Base-by-base conservation (phyloP, 1,284 basidiomycete genomes). In the Fomitopsis palustris region DNA sequence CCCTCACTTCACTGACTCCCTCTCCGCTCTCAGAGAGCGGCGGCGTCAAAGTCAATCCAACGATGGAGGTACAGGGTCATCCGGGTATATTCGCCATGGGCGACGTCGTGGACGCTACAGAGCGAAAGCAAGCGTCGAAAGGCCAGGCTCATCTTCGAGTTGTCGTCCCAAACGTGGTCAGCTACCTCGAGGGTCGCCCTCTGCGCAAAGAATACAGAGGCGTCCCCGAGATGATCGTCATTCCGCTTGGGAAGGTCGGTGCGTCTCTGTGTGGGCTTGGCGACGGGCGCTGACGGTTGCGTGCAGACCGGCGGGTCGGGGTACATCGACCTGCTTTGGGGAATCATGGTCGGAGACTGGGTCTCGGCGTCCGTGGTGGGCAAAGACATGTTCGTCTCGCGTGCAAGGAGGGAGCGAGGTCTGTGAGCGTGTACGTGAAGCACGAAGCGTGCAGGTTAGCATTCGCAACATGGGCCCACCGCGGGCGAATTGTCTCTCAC, bases 231-330 rank as follows among this genome's bases (percentile, higher is more conserved):
- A 61, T 82, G 59, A 84, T 88, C 52, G 42, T 81, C 23, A 66
- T 88, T 56, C 83, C 85, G 10, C 78, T 82, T 58, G 87, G 87
- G 56, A 83, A 76, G 79, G 86, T 86, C 53, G 57, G 78, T 64
- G 16, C 38, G 54, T 19, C 14, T 8, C 37, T 16, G 39, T 9
- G 23, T 12, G 29, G 53, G 12, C 12, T 8, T n/a, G 53, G 45
- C 12, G 38, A 29, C 19, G 33, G n/a, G 33, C 38, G 23, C 43
- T 59, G 57, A 57, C 37, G 33, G 10, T 19, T 17, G 25, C 53
- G 35, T 29, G 23, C 64, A 86, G 85, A 73, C 69, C 19, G 76
- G 77, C 2, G 84, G 85, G 1, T 62, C 77, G 29, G 69, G 62
- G 0, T 86, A 78, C 65, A 41, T 84, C 8, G 72, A 73, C 19